Percentiles rank a stretch among this genome's conserved stretches.
Evolutionary conservation across 495 filamentous ascomycete species (phyloP).

Genomic region (Aspergillus egyptiacus): DNA sequence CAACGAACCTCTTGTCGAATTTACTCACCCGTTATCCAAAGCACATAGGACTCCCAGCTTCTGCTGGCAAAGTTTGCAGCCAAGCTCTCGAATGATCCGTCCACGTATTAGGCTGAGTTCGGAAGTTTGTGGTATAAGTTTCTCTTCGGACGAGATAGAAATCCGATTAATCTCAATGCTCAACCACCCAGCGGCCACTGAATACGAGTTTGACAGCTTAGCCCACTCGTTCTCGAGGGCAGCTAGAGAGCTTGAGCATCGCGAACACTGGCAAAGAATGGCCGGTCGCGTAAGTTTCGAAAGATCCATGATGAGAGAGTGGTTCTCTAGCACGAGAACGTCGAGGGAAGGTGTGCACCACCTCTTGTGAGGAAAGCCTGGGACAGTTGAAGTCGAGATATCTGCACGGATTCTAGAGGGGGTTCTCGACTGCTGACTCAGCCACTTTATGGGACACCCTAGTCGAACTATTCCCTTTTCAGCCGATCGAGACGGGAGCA

Average conservation of each 20-base stretch:
- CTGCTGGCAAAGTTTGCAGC: conserved; percentile 43
- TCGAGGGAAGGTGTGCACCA: conserved; percentile 1
- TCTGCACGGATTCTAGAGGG: conserved; percentile 20
- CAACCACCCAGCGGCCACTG: conserved; percentile 38
- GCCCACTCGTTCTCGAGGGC: conserved; percentile 47
- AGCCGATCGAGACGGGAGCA: conserved; percentile 17
- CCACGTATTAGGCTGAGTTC: conserved; percentile 37
- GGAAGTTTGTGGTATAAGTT: conserved; percentile 38
- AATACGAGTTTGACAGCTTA: conserved; percentile 38
- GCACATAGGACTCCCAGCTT: conserved; percentile 36
- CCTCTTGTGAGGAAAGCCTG: neutral
- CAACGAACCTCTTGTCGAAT: neutral
- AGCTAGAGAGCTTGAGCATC: conserved; percentile 44
- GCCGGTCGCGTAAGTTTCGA: conserved; percentile 36
- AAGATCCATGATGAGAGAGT: conserved; percentile 32
- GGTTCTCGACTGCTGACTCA: conserved; percentile 30
- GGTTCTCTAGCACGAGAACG: neutral
- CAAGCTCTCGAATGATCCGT: conserved; percentile 37
- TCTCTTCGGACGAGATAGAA: conserved; percentile 35
- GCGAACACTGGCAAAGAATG: conserved; percentile 37
- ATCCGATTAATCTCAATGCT: conserved; percentile 42
- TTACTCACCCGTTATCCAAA: conserved; percentile 38
- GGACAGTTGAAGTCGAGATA: conserved; percentile 2
- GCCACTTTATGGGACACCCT: conserved; percentile 13
- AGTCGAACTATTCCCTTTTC: conserved; percentile 10